Evolutionary conservation across 1,284 basidiomycete genomes (phyloP), one percentile per base, ranked within the genome.

Genomic region (Irpex sp.): DNA sequence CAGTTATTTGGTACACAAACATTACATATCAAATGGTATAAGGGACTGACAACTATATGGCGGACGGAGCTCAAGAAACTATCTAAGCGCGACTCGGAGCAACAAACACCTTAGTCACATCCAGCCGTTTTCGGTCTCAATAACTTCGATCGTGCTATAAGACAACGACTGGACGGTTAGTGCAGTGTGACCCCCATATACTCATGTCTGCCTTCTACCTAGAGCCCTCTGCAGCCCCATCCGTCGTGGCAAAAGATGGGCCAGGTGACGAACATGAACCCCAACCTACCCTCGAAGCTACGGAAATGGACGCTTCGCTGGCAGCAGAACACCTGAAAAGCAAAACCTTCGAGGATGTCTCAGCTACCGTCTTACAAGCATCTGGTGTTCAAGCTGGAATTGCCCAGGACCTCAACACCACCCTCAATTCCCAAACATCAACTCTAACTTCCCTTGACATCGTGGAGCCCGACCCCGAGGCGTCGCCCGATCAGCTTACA

Each of bases 401-500:
- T 21, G 19, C 49, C 1, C 17, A 51, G 49, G 21, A 17, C 17
- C n/a, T 17, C 13, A 26, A 51, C 17, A 9, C 17, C 17, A 17
- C 9, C 21, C 9, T 9, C 17, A 51, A 17, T 26, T 17, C 49
- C 17, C 49, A 51, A 51, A 19, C 21, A 15, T 13, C 17, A 7
- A 17, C 21, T 51, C 13, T 51, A 13, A 26, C 21, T 51, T 17
- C 49, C 21, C 21, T 51, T 17, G 49, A 51, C 17, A 19, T 51
- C 8, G 17, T 26, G 9, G 49, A 51, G 49, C 49, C 49, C 21
- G 17, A 19, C 19, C 11, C 43, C 43, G 21, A 9, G n/a, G 13
- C 49, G 19, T 51, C 21, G 21, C 8, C 17, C 9, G 17, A 13
- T 15, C 31, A 60, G 59, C 11, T 67, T 6, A 81, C 79, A 0